Percentiles rank a stretch among this genome's conserved stretches.
phyloP scores from a whole-genome alignment of 2,329 filamentous ascomycete genomes.

The Colletotrichum spinosum region DNA sequence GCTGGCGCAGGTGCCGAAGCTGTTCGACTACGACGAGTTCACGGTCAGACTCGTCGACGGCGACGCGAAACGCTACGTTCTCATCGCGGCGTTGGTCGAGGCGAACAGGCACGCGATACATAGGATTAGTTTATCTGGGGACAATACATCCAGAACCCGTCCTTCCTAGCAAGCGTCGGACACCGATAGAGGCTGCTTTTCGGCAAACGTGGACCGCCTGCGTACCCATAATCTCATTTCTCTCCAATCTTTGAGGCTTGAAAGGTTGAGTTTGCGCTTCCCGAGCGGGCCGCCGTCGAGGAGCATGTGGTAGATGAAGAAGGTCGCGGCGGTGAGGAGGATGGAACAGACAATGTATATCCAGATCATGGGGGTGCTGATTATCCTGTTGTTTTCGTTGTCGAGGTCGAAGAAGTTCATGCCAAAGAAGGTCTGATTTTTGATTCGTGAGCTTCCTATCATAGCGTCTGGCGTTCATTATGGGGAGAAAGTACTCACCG shows the following conservation, averaged over 20 bases:
- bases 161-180: no score
- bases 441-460: no score
- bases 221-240: not conserved
- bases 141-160: no score
- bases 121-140: slow-evolving; percentile 22
- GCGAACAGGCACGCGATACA: slow-evolving; percentile 42
- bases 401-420: slow-evolving; percentile 55
- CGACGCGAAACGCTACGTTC: slow-evolving; percentile 34
- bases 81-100: slow-evolving; percentile 41
- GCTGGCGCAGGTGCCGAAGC: slow-evolving; percentile 34
- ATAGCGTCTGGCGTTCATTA: no score
- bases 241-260: not conserved
- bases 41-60: slow-evolving; percentile 32
- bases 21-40: slow-evolving; percentile 40
- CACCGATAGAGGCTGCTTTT: slow-evolving; percentile 29
- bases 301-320: slow-evolving; percentile 38
- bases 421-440: slow-evolving; percentile 50
- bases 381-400: slow-evolving; percentile 41
- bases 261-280: not conserved
- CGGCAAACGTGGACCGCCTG: not conserved
- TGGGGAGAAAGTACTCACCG: slow-evolving; percentile 42
- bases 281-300: slow-evolving; percentile 1
- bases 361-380: slow-evolving; percentile 51
- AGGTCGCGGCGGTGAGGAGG: slow-evolving; percentile 46
- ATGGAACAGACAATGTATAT: slow-evolving; percentile 49